A percentile compares a stretch with the other conserved stretches of the same genome.
Conservation (phyloP, 495 filamentous ascomycete species). For the Neurospora pannonica region DNA sequence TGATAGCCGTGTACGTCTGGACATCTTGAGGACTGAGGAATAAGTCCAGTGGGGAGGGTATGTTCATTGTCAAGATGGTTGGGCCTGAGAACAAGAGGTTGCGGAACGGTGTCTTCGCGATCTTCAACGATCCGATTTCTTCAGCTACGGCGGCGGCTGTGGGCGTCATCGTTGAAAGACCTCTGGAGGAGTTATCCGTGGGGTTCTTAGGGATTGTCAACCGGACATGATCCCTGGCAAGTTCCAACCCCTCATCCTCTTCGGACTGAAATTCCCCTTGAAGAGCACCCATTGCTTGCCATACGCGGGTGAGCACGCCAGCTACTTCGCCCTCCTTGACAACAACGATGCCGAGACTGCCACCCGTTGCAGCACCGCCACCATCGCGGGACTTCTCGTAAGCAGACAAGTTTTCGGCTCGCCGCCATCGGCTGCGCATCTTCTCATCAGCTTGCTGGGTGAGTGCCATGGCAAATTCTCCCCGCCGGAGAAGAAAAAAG, state of each 20-base stretch:
- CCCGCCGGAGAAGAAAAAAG: constrained; percentile 78
- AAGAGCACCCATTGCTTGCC: constrained; percentile 64
- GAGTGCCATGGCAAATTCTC: constrained; percentile 83
- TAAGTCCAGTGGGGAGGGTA: constrained; percentile 75
- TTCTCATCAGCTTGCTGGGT: constrained; percentile 75
- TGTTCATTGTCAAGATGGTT: constrained; percentile 57
- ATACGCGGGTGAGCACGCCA: constrained; percentile 62
- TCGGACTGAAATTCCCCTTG: constrained; percentile 55
- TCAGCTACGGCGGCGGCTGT: constrained; percentile 5
- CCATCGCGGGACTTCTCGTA: constrained; percentile 37
- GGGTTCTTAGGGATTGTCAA: constrained; percentile 47
- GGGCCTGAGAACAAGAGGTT: constrained; percentile 77
- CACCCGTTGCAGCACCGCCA: constrained; percentile 4
- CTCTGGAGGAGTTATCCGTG: constrained; percentile 6
- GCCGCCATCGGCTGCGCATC: constrained; percentile 49
- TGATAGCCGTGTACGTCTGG: constrained; percentile 67
- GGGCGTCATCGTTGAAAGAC: constrained; percentile 10
- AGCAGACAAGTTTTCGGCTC: constrained; percentile 38
- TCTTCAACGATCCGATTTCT: constrained; percentile 13
- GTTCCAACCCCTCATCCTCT: constrained; percentile 69
- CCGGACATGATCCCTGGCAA: constrained; percentile 65
- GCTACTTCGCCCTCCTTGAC: constrained; percentile 84
- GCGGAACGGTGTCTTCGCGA: constrained; percentile 51
- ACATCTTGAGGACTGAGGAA: constrained; percentile 72
- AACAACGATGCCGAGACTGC: constrained; percentile 37